Conservation (phyloP, 495 filamentous ascomycete genomes). For the Geopyxis carbonaria region DNA sequence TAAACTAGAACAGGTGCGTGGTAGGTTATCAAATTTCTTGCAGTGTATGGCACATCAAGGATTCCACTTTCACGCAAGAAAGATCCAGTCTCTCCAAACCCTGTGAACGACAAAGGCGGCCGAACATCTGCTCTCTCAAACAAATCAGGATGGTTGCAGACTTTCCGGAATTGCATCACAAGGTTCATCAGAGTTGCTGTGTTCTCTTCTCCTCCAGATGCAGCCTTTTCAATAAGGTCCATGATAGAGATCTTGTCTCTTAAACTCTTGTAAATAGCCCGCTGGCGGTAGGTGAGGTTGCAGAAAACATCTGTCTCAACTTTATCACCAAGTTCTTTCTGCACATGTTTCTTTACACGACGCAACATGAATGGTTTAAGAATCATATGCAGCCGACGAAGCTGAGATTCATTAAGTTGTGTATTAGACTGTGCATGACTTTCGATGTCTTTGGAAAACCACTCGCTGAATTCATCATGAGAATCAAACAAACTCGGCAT, state of each 20-base stretch:
- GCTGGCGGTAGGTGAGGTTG: conserved; percentile 89
- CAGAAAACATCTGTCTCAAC: conserved; percentile 93
- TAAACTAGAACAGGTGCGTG: conserved; percentile 62
- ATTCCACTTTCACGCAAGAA: conserved; percentile 77
- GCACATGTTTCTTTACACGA: conserved; percentile 97
- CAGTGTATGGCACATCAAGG: conserved; percentile 71
- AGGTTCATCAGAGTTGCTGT: conserved; percentile 95
- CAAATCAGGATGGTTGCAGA: conserved; percentile 95
- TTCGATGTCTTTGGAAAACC: conserved; percentile 99
- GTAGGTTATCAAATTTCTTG: conserved; percentile 71
- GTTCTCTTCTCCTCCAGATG: conserved; percentile 83
- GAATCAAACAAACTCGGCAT: conserved; percentile 98
- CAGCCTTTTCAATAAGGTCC: conserved; percentile 95
- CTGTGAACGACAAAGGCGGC: conserved; percentile 63
- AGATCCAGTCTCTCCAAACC: conserved; percentile 85
- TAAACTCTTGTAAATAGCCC: conserved; percentile 79
- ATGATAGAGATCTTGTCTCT: conserved; percentile 96
- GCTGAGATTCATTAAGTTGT: conserved; percentile 92
- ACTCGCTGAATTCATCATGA: conserved; percentile 97
- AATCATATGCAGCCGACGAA: conserved; percentile 95
- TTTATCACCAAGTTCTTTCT: conserved; percentile 97
- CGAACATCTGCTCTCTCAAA: conserved; percentile 87
- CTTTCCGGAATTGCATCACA: conserved; percentile 99
- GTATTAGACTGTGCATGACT: conserved; percentile 97
- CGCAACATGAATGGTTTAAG: conserved; percentile 98